phyloP scores from a whole-genome alignment of 129 eudicot species.

The Artemisia tridentata region DNA sequence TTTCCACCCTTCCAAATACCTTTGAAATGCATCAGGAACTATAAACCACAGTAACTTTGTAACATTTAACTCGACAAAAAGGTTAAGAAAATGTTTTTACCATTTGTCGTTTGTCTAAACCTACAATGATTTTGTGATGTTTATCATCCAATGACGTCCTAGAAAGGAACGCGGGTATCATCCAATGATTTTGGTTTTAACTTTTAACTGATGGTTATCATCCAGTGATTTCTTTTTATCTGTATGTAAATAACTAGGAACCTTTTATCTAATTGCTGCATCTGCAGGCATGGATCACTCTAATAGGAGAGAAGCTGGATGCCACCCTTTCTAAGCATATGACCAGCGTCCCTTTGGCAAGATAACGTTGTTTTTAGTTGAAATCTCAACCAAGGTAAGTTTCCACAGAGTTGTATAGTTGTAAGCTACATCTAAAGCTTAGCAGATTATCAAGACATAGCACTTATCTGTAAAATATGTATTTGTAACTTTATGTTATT shows the following conservation, averaged over 20 bases:
- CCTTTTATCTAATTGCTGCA: not conserved
- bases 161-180: not conserved
- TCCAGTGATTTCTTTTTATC: not conserved
- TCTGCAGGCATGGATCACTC: slow-evolving; percentile 91
- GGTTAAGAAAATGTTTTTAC: not conserved
- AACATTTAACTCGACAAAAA: not conserved
- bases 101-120: not conserved
- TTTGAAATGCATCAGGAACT: not conserved
- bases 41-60: not conserved
- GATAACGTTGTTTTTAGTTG: slow-evolving; percentile 24
- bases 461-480: not conserved
- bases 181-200: not conserved
- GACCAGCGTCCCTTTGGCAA: slow-evolving; percentile 32
- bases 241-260: not conserved
- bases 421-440: not conserved
- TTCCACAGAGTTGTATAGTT: not conserved
- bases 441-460: slow-evolving; percentile 1
- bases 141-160: not conserved
- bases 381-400: slow-evolving; percentile 28
- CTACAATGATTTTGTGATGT: slow-evolving; percentile 12
- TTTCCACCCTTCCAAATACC: slow-evolving; percentile 8
- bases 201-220: not conserved
- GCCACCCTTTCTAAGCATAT: slow-evolving; percentile 67
- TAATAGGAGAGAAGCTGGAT: slow-evolving; percentile 85
- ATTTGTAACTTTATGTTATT: slow-evolving; percentile 33